Conservation (phyloP, 2,329 filamentous ascomycete species). For the Colletotrichum cuscutae region DNA sequence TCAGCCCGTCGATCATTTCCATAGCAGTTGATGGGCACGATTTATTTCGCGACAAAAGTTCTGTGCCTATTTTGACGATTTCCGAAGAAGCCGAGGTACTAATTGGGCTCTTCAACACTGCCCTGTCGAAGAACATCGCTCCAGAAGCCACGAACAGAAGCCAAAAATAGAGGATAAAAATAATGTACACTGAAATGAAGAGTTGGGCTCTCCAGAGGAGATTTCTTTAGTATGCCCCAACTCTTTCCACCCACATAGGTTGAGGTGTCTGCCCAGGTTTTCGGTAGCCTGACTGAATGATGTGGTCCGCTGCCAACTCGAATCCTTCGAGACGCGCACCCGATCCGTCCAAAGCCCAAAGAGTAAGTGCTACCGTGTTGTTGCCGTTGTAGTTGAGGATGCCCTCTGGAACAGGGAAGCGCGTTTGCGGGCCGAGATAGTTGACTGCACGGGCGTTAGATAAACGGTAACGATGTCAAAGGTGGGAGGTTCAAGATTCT, state of each 20-base stretch:
- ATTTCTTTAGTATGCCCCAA: constrained; percentile 54
- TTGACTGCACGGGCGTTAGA: constrained; percentile 48
- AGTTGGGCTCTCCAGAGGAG: neutral
- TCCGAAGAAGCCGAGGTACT: neutral
- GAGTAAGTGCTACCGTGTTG: constrained; percentile 71
- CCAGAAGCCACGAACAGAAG: neutral
- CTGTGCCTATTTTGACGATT: neutral
- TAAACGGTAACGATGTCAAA: neutral
- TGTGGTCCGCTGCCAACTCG: constrained; percentile 51
- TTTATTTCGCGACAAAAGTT: too few species aligned
- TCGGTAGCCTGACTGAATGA: constrained; percentile 42
- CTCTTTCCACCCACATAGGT: constrained; percentile 51
- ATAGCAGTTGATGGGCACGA: neutral
- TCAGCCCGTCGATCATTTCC: neutral
- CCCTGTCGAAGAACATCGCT: neutral
- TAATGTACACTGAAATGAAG: neutral
- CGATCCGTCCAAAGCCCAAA: constrained; percentile 69
- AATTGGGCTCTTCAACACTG: neutral
- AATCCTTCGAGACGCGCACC: constrained; percentile 52
- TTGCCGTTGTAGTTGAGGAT: constrained; percentile 72
- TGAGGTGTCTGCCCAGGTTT: constrained; percentile 46
- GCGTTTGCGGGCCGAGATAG: constrained; percentile 75
- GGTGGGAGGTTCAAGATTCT: too few species aligned
- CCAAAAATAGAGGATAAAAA: too few species aligned
- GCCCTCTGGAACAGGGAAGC: constrained; percentile 75